Base-by-base conservation (phyloP, 2,329 filamentous ascomycete genomes). In the Fusarium penzigii region DNA sequence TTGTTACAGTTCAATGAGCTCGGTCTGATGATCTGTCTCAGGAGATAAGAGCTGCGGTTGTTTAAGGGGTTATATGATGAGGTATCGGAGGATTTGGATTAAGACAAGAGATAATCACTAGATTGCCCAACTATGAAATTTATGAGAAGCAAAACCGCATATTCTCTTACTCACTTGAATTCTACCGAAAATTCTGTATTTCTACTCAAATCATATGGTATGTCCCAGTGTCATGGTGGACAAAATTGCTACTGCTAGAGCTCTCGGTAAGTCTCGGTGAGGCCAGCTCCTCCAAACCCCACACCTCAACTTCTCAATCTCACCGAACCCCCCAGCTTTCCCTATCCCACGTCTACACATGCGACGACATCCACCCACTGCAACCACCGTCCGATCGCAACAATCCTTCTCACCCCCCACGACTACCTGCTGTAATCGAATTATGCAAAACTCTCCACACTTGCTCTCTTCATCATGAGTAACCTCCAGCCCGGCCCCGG, bases 401-500 rank as follows among this genome's bases (percentile, higher is more conserved):
- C 44, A 4, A 14, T 36, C 32, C 13, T 7, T 3, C 29, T 25
- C 20, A 25, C 20, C 20, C 20, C 5, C 20, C 7, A 25, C 20
- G 20, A 25, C 5, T 25, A 39, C 13, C 32, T n/a, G 43, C 17
- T 16, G 32, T 29, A 49, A 46, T 52, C 46, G 42, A 52, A 64
- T 55, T 44, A 65, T 66, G 62, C 46, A 40, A 45, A 48, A 50
- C 48, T 51, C 29, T 46, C 29, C 17, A 29, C 29, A 29, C 48
- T 46, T 44, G 53, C 42, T 44, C 39, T 53, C 42, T 41, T 55
- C 53, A 65, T 53, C 58, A 83, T 83, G 79, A 74, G 79, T 52
- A 82, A 79, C 68, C 68, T 78, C 40, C 78, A 79, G 61, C 70
- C 78, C 51, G 67, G 73, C 56, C 69, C 78, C 52, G 67, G 73